Conservation (phyloP, 169 alveolate species). For the Cryptosporidium ubiquitum region DNA sequence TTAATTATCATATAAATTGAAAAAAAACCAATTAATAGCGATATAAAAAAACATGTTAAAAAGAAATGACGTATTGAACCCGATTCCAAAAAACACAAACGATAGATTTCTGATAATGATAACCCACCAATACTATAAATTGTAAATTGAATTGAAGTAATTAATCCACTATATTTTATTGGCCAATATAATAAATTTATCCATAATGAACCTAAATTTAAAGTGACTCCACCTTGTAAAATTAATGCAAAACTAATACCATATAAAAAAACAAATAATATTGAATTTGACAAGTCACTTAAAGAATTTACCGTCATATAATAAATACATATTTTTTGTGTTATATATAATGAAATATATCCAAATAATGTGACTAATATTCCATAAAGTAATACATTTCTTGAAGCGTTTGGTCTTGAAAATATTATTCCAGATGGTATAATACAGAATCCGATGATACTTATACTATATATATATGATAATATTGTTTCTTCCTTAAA, state of each 20-base stretch:
- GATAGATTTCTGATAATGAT: slow-evolving; percentile 45
- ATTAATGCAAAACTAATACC: slow-evolving; percentile 63
- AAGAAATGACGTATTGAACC: slow-evolving; percentile 41
- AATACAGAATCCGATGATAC: slow-evolving; percentile 51
- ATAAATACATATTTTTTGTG: slow-evolving; percentile 36
- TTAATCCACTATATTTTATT: slow-evolving; percentile 40
- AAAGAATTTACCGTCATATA: slow-evolving; percentile 39
- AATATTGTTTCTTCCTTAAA: slow-evolving; percentile 54
- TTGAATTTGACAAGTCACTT: slow-evolving; percentile 53
- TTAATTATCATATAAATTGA: slow-evolving; percentile 31
- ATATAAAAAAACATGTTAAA: slow-evolving; percentile 30
- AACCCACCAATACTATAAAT: slow-evolving; percentile 62
- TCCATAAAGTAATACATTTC: slow-evolving; percentile 60
- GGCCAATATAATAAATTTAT: slow-evolving; percentile 65
- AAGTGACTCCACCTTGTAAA: slow-evolving; percentile 61
- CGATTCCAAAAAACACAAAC: slow-evolving; percentile 7
- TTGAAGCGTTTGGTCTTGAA: slow-evolving; percentile 54
- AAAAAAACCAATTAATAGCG: slow-evolving; percentile 14
- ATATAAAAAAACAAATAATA: slow-evolving; percentile 1
- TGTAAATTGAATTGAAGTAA: slow-evolving; percentile 65
- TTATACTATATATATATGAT: slow-evolving; percentile 55
- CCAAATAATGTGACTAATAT: slow-evolving; percentile 31
- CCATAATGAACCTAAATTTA: slow-evolving; percentile 68
- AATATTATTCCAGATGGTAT: slow-evolving; percentile 54
- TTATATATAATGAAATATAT: slow-evolving; percentile 17